A percentile compares a stretch with the other conserved stretches of the same genome.
These are phyloP conservation scores for Sideroxylon spinosum DNA, from an alignment of 179 eudicot genomes.

Conservation along the genomic window DNA sequence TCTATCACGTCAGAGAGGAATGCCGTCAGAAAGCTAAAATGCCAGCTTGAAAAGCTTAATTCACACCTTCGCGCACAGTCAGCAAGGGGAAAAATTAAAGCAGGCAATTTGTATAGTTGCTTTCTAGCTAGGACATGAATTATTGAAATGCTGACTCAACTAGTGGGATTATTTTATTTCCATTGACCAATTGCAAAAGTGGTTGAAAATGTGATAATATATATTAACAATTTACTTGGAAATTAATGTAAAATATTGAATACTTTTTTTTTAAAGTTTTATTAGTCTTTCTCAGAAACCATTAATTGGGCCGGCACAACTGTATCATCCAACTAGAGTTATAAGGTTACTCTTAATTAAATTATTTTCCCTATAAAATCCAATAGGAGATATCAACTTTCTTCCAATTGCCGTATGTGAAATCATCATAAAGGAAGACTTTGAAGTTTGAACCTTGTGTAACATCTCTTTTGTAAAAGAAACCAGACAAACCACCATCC, in stretches of 20 bases:
- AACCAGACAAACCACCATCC: neutral
- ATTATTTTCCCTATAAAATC: too few relatives aligned
- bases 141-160: neutral
- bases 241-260: too few relatives aligned
- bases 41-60: constrained; percentile 10
- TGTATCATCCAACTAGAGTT: too few relatives aligned
- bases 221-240: too few relatives aligned
- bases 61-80: neutral
- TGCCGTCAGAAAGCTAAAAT: neutral
- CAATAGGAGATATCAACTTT: neutral
- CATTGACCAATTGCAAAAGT: too few relatives aligned
- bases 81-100: neutral
- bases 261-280: too few relatives aligned
- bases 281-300: too few relatives aligned
- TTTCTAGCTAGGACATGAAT: neutral
- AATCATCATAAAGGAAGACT: neutral
- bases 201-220: too few relatives aligned
- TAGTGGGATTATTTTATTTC: constrained; percentile 1
- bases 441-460: neutral
- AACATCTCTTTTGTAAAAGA: constrained; percentile 6
- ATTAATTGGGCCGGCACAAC: too few relatives aligned
- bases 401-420: neutral
- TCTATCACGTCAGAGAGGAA: neutral
- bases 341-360: too few relatives aligned
- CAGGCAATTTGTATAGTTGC: neutral